phyloP scores from a whole-genome alignment of 768 basidiomycete genomes.

The Rhizopogon vesiculosus region DNA sequence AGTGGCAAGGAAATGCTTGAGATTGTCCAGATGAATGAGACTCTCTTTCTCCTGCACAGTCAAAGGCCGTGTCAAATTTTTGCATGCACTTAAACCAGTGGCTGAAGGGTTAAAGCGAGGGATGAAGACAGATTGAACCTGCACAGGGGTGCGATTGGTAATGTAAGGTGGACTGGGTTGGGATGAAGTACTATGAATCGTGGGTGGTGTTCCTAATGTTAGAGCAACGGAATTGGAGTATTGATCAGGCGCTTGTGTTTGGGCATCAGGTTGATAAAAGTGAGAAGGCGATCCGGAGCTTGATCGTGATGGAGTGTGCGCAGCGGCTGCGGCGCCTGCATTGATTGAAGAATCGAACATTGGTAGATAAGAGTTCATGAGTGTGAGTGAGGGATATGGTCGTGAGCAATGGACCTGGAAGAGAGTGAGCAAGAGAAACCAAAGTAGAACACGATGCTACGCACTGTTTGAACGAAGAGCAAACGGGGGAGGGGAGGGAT shows the following conservation, averaged over 20 bases:
- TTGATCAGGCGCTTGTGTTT: not conserved
- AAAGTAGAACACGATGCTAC: not conserved
- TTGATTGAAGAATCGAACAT: not conserved
- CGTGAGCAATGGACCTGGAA: not conserved
- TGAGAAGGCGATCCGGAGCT: not conserved
- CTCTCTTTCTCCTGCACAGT: conserved; percentile 62
- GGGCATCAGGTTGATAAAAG: not conserved
- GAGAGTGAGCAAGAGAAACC: not conserved
- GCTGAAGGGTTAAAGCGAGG: conserved; percentile 11
- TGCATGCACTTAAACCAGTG: conserved; percentile 23
- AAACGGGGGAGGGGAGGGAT: not conserved
- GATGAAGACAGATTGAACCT: conserved; percentile 3
- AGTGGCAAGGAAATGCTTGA: conserved; percentile 87
- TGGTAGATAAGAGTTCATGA: not conserved
- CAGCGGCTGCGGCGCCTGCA: not conserved
- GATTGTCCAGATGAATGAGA: conserved; percentile 70
- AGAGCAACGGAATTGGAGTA: not conserved
- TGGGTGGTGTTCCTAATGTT: not conserved
- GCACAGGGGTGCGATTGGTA: not conserved
- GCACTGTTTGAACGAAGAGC: not conserved
- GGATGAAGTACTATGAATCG: not conserved
- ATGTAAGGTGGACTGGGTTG: not conserved
- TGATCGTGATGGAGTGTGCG: not conserved
- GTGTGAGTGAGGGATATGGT: not conserved
- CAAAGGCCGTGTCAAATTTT: conserved; percentile 41